Evolutionary conservation across 257 asterid genomes (phyloP).

Genomic region (Eustoma russellianum): DNA sequence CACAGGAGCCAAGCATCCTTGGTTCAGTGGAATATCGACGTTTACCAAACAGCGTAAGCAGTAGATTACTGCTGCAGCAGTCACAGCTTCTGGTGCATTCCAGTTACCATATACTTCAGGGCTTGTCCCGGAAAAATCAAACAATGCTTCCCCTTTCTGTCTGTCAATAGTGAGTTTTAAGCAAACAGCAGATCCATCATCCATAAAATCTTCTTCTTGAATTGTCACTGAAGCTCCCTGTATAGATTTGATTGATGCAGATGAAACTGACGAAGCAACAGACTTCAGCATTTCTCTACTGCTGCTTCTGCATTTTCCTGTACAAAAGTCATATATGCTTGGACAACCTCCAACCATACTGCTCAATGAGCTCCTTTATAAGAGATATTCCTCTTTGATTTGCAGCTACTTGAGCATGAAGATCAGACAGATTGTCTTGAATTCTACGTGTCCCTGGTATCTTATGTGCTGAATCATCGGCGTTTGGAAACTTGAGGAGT

Average conservation of each 20-base stretch:
- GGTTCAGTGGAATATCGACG: constrained; percentile 90
- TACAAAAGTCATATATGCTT: constrained; percentile 85
- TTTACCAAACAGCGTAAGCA: constrained; percentile 82
- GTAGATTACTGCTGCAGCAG: constrained; percentile 92
- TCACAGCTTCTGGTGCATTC: constrained; percentile 99
- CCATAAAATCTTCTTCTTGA: constrained; percentile 94
- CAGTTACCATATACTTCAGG: constrained; percentile 95
- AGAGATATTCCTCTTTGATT: constrained; percentile 92
- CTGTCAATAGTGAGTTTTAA: constrained; percentile 69
- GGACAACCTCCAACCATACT: constrained; percentile 77
- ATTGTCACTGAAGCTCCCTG: constrained; percentile 39
- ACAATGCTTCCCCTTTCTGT: constrained; percentile 69
- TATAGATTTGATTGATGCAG: constrained; percentile 14
- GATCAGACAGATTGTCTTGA: constrained; percentile 90
- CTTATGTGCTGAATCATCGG: constrained; percentile 38
- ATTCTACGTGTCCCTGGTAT: constrained; percentile 91
- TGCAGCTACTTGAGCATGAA: constrained; percentile 95
- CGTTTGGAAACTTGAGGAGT: constrained; percentile 54
- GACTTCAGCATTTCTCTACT: constrained; percentile 93
- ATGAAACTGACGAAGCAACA: constrained; percentile 41
- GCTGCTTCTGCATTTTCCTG: constrained; percentile 93
- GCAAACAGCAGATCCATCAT: constrained; percentile 76
- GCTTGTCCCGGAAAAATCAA: constrained; percentile 89
- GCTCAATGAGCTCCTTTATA: constrained; percentile 88
- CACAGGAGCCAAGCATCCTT: constrained; percentile 93